These are phyloP conservation scores for Heritiera fomes DNA, from an alignment of 345 rosid genomes.

Conservation along the genomic window DNA sequence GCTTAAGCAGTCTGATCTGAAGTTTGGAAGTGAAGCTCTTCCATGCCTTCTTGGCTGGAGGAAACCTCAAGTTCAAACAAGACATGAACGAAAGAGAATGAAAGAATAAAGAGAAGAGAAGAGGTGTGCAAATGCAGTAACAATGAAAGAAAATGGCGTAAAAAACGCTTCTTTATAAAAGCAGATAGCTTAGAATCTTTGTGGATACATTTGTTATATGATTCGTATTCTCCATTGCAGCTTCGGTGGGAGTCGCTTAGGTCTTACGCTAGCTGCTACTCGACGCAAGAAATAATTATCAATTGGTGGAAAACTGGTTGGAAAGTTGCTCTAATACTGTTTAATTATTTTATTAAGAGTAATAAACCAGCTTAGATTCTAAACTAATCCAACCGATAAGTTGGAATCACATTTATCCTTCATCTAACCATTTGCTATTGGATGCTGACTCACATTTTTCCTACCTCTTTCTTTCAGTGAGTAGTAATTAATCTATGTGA, in stretches of 20 bases:
- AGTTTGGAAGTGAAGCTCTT: slow-evolving; percentile 61
- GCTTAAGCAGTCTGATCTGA: slow-evolving; percentile 45
- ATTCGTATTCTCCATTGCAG: slow-evolving; percentile 31
- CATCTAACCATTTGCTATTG: no score
- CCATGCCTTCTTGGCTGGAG: slow-evolving; percentile 73
- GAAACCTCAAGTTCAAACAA: slow-evolving; percentile 50
- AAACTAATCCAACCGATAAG: no score
- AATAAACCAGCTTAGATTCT: background rate
- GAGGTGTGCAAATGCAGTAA: background rate
- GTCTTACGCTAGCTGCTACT: slow-evolving; percentile 33
- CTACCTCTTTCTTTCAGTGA: no score
- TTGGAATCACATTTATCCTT: no score
- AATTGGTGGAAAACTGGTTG: background rate
- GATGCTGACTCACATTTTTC: no score
- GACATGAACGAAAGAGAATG: slow-evolving; percentile 39
- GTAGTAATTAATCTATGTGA: no score
- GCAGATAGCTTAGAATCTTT: slow-evolving; percentile 5
- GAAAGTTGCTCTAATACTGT: background rate
- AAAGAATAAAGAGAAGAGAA: background rate
- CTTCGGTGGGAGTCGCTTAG: slow-evolving; percentile 31
- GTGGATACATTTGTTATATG: background rate
- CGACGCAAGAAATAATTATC: no score
- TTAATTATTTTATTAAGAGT: background rate
- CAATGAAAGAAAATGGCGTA: background rate
- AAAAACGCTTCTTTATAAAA: slow-evolving; percentile 17